A percentile compares a stretch with the other conserved stretches of the same genome.
phyloP scores from a whole-genome alignment of 176 grass and related monocot genomes.

The Sorghum bicolor region DNA sequence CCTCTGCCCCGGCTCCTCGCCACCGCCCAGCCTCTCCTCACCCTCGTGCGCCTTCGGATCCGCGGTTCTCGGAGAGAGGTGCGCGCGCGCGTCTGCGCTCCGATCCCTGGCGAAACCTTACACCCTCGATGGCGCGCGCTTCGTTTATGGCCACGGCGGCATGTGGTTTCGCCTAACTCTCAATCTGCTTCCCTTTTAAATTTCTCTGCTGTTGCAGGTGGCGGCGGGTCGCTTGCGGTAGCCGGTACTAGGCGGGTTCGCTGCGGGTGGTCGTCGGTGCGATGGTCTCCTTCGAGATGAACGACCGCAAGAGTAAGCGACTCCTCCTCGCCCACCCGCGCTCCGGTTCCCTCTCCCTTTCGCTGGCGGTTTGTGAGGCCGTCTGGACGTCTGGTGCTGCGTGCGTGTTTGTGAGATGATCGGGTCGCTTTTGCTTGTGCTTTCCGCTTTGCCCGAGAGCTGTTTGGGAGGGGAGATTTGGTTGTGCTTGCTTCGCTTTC shows the following conservation, averaged over 20 bases:
- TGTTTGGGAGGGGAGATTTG: not conserved
- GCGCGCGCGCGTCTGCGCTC: not conserved
- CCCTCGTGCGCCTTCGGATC: slow-evolving; percentile 17
- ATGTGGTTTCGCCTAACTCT: not conserved
- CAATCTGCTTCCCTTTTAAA: not conserved
- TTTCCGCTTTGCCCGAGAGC: not conserved
- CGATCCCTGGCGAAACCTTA: not conserved
- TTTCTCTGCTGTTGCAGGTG: slow-evolving; percentile 11
- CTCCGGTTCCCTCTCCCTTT: not conserved
- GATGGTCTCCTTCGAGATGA: slow-evolving; percentile 93
- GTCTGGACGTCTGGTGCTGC: slow-evolving; percentile 13
- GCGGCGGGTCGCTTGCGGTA: not conserved
- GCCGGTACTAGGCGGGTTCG: not conserved
- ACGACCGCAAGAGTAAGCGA: slow-evolving; percentile 65
- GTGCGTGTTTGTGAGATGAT: slow-evolving; percentile 4
- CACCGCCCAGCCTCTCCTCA: not conserved
- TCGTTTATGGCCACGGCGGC: not conserved
- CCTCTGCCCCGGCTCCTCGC: not conserved
- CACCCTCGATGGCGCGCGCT: not conserved
- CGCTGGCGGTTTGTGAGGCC: slow-evolving; percentile 1
- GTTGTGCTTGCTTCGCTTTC: not conserved
- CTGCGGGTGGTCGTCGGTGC: not conserved
- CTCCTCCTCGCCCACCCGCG: not conserved
- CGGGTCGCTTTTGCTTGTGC: not conserved
- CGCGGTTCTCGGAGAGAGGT: slow-evolving; percentile 21